phyloP scores from a whole-genome alignment of 169 alveolate genomes.

The Theileria parva region DNA sequence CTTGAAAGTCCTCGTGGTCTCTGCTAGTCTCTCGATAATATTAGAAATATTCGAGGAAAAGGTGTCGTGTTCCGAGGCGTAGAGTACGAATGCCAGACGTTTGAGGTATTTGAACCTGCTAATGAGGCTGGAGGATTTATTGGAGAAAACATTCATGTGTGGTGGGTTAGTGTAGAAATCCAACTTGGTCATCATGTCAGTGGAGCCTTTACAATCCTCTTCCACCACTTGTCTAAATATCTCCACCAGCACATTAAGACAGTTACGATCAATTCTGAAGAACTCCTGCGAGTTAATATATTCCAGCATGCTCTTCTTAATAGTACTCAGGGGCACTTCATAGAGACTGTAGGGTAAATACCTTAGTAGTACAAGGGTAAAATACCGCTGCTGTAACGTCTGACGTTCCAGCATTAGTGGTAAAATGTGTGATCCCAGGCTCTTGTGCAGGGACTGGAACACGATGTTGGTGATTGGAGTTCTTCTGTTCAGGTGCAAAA shows the following conservation, averaged over 20 bases:
- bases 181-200: conserved; percentile 42
- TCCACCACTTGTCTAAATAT: conserved; percentile 47
- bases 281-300: conserved; percentile 38
- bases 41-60: conserved; percentile 58
- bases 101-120: conserved; percentile 48
- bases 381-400: conserved; percentile 46
- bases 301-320: conserved; percentile 49
- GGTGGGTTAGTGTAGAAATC: conserved; percentile 60
- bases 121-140: conserved; percentile 29
- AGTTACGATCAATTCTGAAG: conserved; percentile 54
- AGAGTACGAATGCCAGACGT: conserved; percentile 61
- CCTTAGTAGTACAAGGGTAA: conserved; percentile 45
- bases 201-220: conserved; percentile 56
- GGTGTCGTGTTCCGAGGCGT: conserved; percentile 57
- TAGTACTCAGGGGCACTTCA: conserved; percentile 46
- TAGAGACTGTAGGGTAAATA: conserved; percentile 54
- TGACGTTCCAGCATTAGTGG: conserved; percentile 42
- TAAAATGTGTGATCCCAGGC: conserved; percentile 35
- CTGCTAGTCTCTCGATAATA: conserved; percentile 58
- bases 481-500: conserved; percentile 49
- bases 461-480: conserved; percentile 52
- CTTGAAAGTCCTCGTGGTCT: conserved; percentile 40
- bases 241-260: conserved; percentile 27
- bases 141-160: conserved; percentile 49
- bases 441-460: conserved; percentile 44